A percentile compares a stretch with the other conserved stretches of the same genome.
These are phyloP conservation scores for Stachybotrys elegans DNA, from an alignment of 2,329 filamentous ascomycete species.

Conservation along the genomic window DNA sequence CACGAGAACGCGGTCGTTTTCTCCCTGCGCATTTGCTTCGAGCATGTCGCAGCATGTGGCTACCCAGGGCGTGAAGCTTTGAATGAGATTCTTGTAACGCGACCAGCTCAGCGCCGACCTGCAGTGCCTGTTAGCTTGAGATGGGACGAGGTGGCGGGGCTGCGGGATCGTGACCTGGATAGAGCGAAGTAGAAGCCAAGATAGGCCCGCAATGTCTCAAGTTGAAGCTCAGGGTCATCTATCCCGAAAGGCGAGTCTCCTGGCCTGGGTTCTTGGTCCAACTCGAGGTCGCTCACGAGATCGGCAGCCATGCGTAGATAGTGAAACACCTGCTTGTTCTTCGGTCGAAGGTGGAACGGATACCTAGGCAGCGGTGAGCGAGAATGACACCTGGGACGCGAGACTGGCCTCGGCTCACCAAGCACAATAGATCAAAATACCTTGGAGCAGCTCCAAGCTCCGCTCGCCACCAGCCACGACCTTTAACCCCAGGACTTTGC, in stretches of 20 bases:
- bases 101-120: conserved; percentile 36
- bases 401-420: conserved; percentile 36
- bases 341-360: conserved; percentile 49
- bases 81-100: conserved; percentile 20
- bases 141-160: no score
- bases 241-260: not conserved
- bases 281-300: conserved; percentile 42
- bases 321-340: conserved; percentile 42
- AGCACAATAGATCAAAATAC: conserved; percentile 50
- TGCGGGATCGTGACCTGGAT: not conserved
- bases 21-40: conserved; percentile 26
- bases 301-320: conserved; percentile 49
- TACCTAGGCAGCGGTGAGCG: conserved; percentile 34
- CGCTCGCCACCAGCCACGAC: conserved; percentile 53
- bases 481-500: conserved; percentile 51
- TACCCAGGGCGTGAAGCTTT: conserved; percentile 37
- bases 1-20: conserved; percentile 36
- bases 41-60: conserved; percentile 39
- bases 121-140: not conserved
- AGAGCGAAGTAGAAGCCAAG: conserved; percentile 35
- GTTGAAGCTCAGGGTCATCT: conserved; percentile 17
- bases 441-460: conserved; percentile 51
- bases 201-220: conserved; percentile 42
- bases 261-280: conserved; percentile 33
- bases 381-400: not conserved